These are phyloP conservation scores for Arabidopsis thaliana DNA, from an alignment of 345 rosid genomes.

Conservation along the genomic window TAIR10.1 NC_003071.7:11184501-11185000, in stretches of 20 bases:
- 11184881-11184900: constrained; percentile 26
- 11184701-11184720: constrained; percentile 91
- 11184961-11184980: constrained; percentile 70
- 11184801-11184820: constrained; percentile 3
- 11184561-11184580: neutral
- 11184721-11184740: constrained; percentile 76
- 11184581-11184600: constrained; percentile 4
- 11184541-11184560: neutral
- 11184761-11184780: constrained; percentile 64
- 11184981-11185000: constrained; percentile 93
- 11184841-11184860: neutral
- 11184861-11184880: constrained; percentile 5
- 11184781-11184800: neutral
- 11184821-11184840: neutral
- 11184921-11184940: constrained; percentile 83
- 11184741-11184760: constrained; percentile 96
- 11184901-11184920: constrained; percentile 69
- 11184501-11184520: too few species aligned
- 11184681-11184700: constrained; percentile 93
- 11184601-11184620: neutral
- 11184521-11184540: neutral
- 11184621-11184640: neutral
- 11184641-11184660: constrained; percentile 22
- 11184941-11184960: constrained; percentile 95
- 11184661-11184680: constrained; percentile 80